Conservation (phyloP, 2,329 filamentous ascomycete species). For the Monosporascus sp. region DNA sequence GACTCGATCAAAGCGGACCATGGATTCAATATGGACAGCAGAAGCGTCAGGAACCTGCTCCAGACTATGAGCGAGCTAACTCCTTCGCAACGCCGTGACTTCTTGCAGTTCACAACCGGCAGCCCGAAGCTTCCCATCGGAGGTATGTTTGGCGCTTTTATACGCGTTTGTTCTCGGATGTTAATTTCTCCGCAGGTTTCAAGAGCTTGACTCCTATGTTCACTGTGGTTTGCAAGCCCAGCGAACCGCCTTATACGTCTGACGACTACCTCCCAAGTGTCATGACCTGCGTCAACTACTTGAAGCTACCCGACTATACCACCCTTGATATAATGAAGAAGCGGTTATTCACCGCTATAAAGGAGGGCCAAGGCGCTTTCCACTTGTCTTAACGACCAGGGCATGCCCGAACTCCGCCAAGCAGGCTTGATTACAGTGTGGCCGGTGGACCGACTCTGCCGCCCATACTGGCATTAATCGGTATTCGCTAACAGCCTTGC, state of each 20-base stretch:
- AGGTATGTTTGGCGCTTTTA: constrained; percentile 53
- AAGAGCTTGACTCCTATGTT: constrained; percentile 97
- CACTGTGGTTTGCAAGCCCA: constrained; percentile 98
- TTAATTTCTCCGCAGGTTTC: constrained; percentile 63
- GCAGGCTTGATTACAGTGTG: background rate
- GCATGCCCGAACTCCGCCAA: background rate
- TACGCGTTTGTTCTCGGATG: background rate
- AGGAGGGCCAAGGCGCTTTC: constrained; percentile 95
- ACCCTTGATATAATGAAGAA: constrained; percentile 68
- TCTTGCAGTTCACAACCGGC: constrained; percentile 95
- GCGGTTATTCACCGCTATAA: constrained; percentile 79
- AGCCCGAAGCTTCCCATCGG: constrained; percentile 98
- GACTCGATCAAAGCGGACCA: constrained; percentile 99
- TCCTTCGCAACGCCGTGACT: constrained; percentile 73
- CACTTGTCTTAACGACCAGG: constrained; percentile 66
- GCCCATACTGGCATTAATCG: too few relatives aligned
- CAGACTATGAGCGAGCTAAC: constrained; percentile 90
- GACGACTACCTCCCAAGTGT: constrained; percentile 99
- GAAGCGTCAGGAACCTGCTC: constrained; percentile 85
- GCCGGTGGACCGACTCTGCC: background rate
- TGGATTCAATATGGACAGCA: constrained; percentile 97
- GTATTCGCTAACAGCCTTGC: too few relatives aligned
- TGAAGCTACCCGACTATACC: constrained; percentile 95
- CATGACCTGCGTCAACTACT: constrained; percentile 99
- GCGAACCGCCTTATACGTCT: constrained; percentile 84